Evolutionary conservation across 2,329 filamentous ascomycete genomes (phyloP).

Genomic region (Aureobasidium namibiae): DNA sequence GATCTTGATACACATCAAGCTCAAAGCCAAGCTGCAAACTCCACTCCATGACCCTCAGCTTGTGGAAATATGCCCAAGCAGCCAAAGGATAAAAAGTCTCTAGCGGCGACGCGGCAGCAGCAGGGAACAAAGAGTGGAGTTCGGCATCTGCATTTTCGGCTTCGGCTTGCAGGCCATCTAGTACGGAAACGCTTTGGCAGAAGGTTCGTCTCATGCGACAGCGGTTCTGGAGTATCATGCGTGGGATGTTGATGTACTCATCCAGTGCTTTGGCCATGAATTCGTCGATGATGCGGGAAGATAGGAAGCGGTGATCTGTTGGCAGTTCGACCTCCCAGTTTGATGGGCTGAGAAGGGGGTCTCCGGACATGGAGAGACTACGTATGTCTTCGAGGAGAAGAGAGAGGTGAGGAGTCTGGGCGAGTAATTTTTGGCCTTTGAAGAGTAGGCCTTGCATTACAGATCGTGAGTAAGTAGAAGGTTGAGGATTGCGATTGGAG

Average conservation of each 20-base stretch:
- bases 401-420: conserved; percentile 58
- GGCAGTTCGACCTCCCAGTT: conserved; percentile 72
- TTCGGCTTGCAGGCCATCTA: conserved; percentile 76
- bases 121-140: not conserved
- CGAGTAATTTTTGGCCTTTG: conserved; percentile 62
- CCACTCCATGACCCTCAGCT: conserved; percentile 79
- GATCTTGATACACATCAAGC: conserved; percentile 75
- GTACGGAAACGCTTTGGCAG: conserved; percentile 72
- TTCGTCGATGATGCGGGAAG: conserved; percentile 65
- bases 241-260: conserved; percentile 75
- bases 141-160: conserved; percentile 64
- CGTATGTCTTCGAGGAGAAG: conserved; percentile 77
- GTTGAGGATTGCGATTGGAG: conserved; percentile 71
- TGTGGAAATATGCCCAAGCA: conserved; percentile 85
- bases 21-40: conserved; percentile 91
- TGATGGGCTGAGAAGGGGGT: conserved; percentile 59
- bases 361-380: conserved; percentile 64
- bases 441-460: conserved; percentile 43
- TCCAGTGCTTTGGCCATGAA: conserved; percentile 47
- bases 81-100: conserved; percentile 58
- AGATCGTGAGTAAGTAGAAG: conserved; percentile 74
- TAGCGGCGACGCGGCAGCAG: not conserved
- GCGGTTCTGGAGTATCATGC: conserved; percentile 80
- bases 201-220: conserved; percentile 85
- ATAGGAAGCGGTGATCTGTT: conserved; percentile 63